These are phyloP conservation scores for Talaromyces pinophilus DNA, from an alignment of 2,329 filamentous ascomycete species.

Conservation along the genomic window DNA sequence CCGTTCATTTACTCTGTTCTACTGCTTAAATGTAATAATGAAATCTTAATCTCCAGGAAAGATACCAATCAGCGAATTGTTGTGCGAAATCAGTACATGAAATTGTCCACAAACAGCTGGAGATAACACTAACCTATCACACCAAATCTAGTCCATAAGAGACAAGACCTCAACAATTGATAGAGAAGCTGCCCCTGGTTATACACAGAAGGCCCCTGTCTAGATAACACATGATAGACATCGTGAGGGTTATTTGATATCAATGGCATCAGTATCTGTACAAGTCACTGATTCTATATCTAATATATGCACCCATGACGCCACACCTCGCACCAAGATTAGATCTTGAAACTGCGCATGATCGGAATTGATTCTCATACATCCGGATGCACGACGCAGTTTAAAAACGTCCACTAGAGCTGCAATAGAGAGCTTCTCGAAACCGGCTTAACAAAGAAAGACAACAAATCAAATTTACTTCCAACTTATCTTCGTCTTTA, in stretches of 20 bases:
- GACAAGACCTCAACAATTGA: not conserved
- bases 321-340: not conserved
- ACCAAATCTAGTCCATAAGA: not conserved
- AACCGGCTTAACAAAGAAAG: not conserved
- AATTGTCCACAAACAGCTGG: not conserved
- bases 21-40: no score
- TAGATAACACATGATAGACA: not conserved
- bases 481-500: not conserved
- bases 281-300: not conserved
- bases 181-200: not conserved
- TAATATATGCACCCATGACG: not conserved
- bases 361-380: not conserved
- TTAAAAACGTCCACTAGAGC: slow-evolving; percentile 3
- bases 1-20: not conserved
- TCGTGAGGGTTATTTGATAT: not conserved
- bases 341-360: not conserved
- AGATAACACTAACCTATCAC: not conserved
- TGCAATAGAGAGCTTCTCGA: slow-evolving; percentile 7
- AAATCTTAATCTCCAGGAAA: not conserved
- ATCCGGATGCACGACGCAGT: not conserved
- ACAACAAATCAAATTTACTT: not conserved
- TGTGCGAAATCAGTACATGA: not conserved
- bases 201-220: not conserved
- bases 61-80: not conserved
- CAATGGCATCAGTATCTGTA: not conserved